Conservation (phyloP, 352 stramenopile species). For the Phytopythium delawarense region DNA sequence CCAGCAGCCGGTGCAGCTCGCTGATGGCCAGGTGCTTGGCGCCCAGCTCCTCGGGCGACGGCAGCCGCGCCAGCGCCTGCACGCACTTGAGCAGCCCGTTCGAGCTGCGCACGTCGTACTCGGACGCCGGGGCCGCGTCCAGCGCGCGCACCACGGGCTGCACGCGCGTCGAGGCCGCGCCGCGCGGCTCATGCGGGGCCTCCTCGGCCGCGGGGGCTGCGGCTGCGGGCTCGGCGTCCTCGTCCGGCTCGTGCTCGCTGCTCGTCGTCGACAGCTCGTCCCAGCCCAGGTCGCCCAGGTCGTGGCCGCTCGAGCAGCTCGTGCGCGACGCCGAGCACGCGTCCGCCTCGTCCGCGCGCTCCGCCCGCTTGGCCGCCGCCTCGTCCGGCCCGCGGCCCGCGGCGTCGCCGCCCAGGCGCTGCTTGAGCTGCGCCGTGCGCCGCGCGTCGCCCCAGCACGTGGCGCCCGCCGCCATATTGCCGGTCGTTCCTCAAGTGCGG, state of each 20-base stretch:
- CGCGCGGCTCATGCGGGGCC: not conserved
- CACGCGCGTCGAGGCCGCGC: constrained; percentile 22
- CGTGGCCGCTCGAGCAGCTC: constrained; percentile 41
- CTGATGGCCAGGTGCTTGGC: constrained; percentile 77
- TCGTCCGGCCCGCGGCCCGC: not conserved
- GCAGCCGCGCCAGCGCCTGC: constrained; percentile 55
- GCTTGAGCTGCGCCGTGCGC: constrained; percentile 32
- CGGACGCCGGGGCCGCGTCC: constrained; percentile 47
- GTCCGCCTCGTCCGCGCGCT: constrained; percentile 20
- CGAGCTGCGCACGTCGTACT: constrained; percentile 80
- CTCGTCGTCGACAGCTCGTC: constrained; percentile 36
- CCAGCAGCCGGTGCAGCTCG: constrained; percentile 64
- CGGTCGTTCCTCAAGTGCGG: not conserved
- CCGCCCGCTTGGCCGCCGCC: not conserved
- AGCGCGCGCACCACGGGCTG: constrained; percentile 52
- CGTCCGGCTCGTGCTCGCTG: constrained; percentile 33
- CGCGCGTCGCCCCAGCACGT: constrained; percentile 31
- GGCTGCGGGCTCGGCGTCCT: constrained; percentile 16
- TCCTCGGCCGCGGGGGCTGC: constrained; percentile 6
- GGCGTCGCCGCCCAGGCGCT: constrained; percentile 7
- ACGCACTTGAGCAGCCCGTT: constrained; percentile 81
- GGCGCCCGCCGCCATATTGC: not conserved
- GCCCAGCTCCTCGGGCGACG: constrained; percentile 51
- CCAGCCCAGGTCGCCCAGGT: constrained; percentile 25
- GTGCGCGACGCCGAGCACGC: constrained; percentile 29